Evolutionary conservation across 2,329 filamentous ascomycete genomes (phyloP), one percentile per base, ranked within the genome.

Genomic region (Xylariaceae sp.): DNA sequence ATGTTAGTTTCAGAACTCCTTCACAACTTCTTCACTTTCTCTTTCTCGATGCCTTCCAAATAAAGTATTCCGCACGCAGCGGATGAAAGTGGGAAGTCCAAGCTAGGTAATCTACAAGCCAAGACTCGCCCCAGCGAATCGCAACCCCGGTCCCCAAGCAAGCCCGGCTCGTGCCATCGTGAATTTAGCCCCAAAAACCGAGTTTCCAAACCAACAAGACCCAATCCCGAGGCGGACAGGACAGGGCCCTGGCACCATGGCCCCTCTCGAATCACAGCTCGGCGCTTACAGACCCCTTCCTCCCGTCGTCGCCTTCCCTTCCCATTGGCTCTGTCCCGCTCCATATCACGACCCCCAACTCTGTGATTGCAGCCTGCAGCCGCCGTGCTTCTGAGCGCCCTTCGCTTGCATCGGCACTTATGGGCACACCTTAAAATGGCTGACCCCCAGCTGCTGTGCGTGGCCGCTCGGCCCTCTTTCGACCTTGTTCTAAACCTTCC

Each of bases 291-390:
- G 53, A 60, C 51, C 62, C 66, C 66, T 56, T 63, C 66, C 63
- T 51, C 57, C 65, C 39, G 11, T 59, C 57, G 65, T 58, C 58
- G 57, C 45, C 61, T 50, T 51, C 58, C 48, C 1, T 59, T 68
- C 68, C 66, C 66, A 71, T 71, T 71, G 69, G 69, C 23, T 30
- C 23, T 30, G 23, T 60, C 62, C 61, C 44, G 54, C 59, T 44
- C 56, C 59, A 64, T 67, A 68, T 70, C 69, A 69, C 69, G 64
- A 66, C 62, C 65, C 23, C 68, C 48, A 42, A 42, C 37, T 42
- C 66, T 68, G 69, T 71, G 69, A 71, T 67, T 30, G 17, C 63
- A 67, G 65, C 66, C 63, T 69, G 68, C 68, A 71, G 68, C 65
- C 68, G 61, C 64, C 60, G 61, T 64, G 60, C 65, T 57, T 60